These are phyloP conservation scores for Senna tora DNA, from an alignment of 306 rosid genomes.

Conservation along the genomic window DNA sequence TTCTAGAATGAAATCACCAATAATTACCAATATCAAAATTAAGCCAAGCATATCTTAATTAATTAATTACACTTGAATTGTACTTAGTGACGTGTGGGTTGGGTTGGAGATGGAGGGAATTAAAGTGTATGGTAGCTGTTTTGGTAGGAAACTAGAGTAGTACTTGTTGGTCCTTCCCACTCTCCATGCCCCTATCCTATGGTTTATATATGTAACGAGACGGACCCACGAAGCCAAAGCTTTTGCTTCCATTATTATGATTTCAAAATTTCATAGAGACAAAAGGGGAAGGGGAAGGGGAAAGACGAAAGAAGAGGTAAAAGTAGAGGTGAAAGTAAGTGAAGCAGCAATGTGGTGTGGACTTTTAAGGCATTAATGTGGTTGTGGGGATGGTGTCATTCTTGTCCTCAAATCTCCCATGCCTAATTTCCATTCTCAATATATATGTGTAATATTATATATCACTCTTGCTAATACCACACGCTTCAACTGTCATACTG, in stretches of 20 bases:
- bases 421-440: too few species aligned
- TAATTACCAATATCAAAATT: too few species aligned
- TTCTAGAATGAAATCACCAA: too few species aligned
- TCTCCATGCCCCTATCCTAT: not conserved
- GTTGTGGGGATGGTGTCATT: not conserved
- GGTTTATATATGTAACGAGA: not conserved
- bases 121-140: not conserved
- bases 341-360: not conserved
- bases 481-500: too few species aligned
- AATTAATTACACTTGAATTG: not conserved
- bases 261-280: not conserved
- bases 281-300: not conserved
- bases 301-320: not conserved
- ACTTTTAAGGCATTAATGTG: not conserved
- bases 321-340: not conserved
- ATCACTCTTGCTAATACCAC: too few species aligned
- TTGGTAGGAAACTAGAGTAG: not conserved
- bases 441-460: too few species aligned
- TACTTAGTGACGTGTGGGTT: not conserved
- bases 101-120: not conserved
- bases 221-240: not conserved
- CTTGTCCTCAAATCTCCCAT: too few species aligned
- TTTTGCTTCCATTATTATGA: not conserved
- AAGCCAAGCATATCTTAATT: too few species aligned
- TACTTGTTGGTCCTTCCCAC: not conserved